Base-by-base conservation (phyloP, 75 land plant genomes). In the Chamaecyparis obtusa region DNA sequence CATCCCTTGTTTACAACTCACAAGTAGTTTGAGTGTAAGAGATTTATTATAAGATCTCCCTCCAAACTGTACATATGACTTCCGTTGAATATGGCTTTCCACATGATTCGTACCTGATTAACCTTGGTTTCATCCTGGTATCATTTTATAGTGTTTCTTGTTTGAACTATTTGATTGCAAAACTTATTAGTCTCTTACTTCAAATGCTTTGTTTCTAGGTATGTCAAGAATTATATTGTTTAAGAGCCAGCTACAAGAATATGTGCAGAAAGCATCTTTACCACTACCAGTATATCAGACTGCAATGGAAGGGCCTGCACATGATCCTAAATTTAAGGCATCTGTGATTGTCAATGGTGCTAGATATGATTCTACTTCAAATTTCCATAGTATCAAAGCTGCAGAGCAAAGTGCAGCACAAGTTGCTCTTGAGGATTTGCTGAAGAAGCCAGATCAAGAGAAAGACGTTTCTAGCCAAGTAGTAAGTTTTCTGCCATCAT, bases 341-440 rank as follows among this genome's bases (percentile, higher is more conserved):
- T 84, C 85, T 55, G 91, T 91, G n/a, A 83, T 46, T 71, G 69
- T 91, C 1, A 75, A 90, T 44, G 86, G 89, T 37, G n/a, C 46
- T 2, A 87, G 37, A 60, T 91, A 85, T 84, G 91, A 87, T 75
- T 91, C 92, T 43, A 32, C 83, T 49, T 85, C 86, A 84, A 88
- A 84, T 60, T 91, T 84, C 69, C 43, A 30, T 39, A 91, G 67
- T 56, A 75, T 90, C 32, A 90, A 90, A 75, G 88, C 89, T 41
- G 91, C 92, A 33, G 88, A 91, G 79, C 92, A 91, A 69, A 87
- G 92, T 43, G 92, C 91, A 36, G 92, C 92, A 2, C 87, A 90
- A 83, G 67, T 85, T 36, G 92, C 92, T 43, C 77, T 91, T 9
- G 86, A 86, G 71, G 85, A 36, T 84, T 85, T 90, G 56, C 36